Conservation (phyloP, 768 basidiomycete genomes). For the Pleurotus giganteus region DNA sequence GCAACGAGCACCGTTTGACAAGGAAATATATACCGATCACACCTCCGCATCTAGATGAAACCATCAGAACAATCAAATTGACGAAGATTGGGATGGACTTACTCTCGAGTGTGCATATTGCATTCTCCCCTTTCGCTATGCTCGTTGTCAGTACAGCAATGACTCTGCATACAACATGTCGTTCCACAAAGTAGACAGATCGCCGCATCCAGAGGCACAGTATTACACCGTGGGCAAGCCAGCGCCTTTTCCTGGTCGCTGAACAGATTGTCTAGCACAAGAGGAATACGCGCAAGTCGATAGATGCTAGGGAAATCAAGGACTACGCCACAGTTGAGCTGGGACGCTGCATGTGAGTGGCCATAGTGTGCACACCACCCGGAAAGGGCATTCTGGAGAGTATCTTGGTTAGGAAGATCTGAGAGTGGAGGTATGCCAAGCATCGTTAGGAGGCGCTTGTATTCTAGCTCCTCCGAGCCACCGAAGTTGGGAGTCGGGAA, state of each 20-base stretch:
- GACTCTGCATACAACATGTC: slow-evolving; percentile 85
- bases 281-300: no score
- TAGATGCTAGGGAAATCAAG: slow-evolving; percentile 86
- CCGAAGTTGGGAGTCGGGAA: slow-evolving; percentile 51
- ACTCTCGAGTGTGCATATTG: slow-evolving; percentile 95
- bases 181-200: slow-evolving; percentile 90
- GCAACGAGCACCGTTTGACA: slow-evolving; percentile 83
- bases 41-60: slow-evolving; percentile 83
- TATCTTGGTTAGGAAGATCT: slow-evolving; percentile 79
- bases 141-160: slow-evolving; percentile 80
- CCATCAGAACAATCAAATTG: not conserved
- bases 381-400: slow-evolving; percentile 82
- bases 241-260: slow-evolving; percentile 69
- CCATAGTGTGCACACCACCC: slow-evolving; percentile 93
- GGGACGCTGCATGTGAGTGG: slow-evolving; percentile 73
- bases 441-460: slow-evolving; percentile 69
- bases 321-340: slow-evolving; percentile 73
- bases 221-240: slow-evolving; percentile 74
- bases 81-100: no score
- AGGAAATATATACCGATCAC: slow-evolving; percentile 87
- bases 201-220: slow-evolving; percentile 80
- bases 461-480: slow-evolving; percentile 59
- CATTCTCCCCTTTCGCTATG: slow-evolving; percentile 84
- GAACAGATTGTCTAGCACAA: slow-evolving; percentile 83
- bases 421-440: slow-evolving; percentile 83